Percentiles rank a stretch among this genome's conserved stretches.
phyloP scores from a whole-genome alignment of 208 protist species.

The Wallacemonas sp. region DNA sequence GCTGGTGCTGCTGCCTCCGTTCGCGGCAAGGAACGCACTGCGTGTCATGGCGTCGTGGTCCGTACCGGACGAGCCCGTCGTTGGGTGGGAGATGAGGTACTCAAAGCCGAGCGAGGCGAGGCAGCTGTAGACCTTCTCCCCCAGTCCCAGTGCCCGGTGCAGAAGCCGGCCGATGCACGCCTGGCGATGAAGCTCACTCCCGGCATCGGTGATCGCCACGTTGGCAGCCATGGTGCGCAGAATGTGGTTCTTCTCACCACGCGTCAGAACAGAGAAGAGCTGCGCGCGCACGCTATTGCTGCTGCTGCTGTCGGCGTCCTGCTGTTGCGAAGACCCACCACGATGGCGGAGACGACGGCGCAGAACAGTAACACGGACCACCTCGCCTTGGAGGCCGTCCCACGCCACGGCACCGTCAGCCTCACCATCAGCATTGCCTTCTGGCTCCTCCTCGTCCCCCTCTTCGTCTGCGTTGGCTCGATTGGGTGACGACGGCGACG shows the following conservation, averaged over 20 bases:
- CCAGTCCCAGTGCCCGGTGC: constrained; percentile 40
- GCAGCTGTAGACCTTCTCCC: constrained; percentile 68
- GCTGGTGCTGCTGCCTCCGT: not conserved
- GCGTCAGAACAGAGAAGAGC: not conserved
- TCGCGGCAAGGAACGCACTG: too few relatives aligned
- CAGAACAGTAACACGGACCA: not conserved
- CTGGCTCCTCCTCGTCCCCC: not conserved
- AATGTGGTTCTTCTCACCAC: not conserved
- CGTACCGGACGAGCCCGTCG: constrained; percentile 1
- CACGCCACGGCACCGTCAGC: too few relatives aligned
- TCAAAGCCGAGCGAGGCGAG: constrained; percentile 53
- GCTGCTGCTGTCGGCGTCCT: not conserved
- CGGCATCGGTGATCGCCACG: constrained; percentile 6
- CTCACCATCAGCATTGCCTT: not conserved
- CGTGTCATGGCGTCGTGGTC: too few relatives aligned
- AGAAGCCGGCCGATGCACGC: constrained; percentile 16
- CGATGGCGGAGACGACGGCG: not conserved
- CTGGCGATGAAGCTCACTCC: not conserved
- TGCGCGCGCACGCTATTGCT: too few relatives aligned
- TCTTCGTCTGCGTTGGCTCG: not conserved
- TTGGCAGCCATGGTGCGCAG: not conserved
- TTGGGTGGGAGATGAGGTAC: constrained; percentile 17
- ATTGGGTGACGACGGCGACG: not conserved
- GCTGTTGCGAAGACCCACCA: too few relatives aligned
- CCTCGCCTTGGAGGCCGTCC: too few relatives aligned